These are phyloP conservation scores for Ambispora gerdemannii DNA, from an alignment of 192 early-diverging fungal genomes.

Conservation along the genomic window DNA sequence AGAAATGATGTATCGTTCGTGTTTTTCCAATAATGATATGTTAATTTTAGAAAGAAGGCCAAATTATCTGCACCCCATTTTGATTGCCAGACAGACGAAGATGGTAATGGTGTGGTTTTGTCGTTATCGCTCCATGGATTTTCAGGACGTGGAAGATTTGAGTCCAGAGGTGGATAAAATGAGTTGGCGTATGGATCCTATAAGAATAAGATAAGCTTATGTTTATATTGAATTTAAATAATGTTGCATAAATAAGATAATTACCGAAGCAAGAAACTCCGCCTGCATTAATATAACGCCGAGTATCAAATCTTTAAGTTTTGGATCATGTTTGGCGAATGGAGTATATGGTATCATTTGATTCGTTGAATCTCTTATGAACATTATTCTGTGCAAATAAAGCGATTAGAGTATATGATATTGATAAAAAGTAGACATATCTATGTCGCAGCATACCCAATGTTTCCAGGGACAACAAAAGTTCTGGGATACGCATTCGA, in stretches of 20 bases:
- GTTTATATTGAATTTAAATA: not conserved
- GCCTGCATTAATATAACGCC: conserved; percentile 10
- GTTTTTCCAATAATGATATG: conserved; percentile 49
- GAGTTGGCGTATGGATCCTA: conserved; percentile 63
- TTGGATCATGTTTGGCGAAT: not conserved
- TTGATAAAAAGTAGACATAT: not conserved
- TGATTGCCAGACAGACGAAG: conserved; percentile 51
- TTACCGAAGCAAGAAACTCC: not conserved
- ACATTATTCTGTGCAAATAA: conserved; percentile 50
- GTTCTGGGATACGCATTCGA: not conserved
- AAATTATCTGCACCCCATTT: conserved; percentile 71
- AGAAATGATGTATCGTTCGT: conserved; percentile 46
- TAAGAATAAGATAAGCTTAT: not conserved
- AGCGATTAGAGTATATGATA: not conserved
- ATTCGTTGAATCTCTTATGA: conserved; percentile 65
- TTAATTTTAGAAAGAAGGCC: conserved; percentile 58
- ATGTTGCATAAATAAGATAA: not conserved
- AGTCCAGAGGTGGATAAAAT: conserved; percentile 52
- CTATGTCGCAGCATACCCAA: not conserved
- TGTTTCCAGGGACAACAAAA: not conserved
- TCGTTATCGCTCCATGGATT: conserved; percentile 41
- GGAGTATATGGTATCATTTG: conserved; percentile 1
- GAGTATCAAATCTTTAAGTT: conserved; percentile 1
- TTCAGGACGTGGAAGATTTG: conserved; percentile 34
- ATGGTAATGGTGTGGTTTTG: conserved; percentile 43